phyloP scores from a whole-genome alignment of 805 yeast genomes.

The Yarrowia bubula region DNA sequence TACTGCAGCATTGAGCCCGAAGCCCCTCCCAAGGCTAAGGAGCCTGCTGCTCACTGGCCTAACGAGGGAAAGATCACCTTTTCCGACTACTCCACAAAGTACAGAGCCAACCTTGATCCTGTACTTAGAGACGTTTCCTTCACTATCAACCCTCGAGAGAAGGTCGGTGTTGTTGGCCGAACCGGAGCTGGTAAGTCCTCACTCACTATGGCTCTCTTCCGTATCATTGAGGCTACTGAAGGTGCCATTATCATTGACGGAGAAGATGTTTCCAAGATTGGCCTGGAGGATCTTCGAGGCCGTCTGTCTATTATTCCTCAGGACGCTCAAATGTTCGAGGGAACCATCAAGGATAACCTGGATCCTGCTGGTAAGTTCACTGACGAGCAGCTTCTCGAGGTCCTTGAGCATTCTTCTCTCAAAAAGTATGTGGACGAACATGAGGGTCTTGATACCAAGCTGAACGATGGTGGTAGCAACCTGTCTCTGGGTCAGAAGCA shows the following conservation, averaged over 20 bases:
- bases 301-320: constrained; percentile 81
- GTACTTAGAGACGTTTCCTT: constrained; percentile 59
- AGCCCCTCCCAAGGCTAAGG: constrained; percentile 40
- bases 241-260: constrained; percentile 67
- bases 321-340: constrained; percentile 82
- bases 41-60: constrained; percentile 46
- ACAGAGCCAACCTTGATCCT: constrained; percentile 63
- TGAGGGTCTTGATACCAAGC: constrained; percentile 45
- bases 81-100: constrained; percentile 56
- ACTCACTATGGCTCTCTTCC: constrained; percentile 67
- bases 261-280: constrained; percentile 59
- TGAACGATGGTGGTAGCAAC: constrained; percentile 72
- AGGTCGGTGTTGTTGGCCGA: constrained; percentile 83
- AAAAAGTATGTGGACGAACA: constrained; percentile 46
- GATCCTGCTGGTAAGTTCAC: constrained; percentile 65
- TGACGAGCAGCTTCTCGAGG: constrained; percentile 67
- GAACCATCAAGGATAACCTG: constrained; percentile 69
- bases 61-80: constrained; percentile 65
- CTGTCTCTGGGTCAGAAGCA: constrained; percentile 82
- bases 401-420: constrained; percentile 56
- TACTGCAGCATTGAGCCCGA: constrained; percentile 61
- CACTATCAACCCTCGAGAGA: constrained; percentile 55
- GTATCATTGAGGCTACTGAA: constrained; percentile 57
- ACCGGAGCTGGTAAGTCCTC: constrained; percentile 90
- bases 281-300: constrained; percentile 65